Evolutionary conservation across 1,284 basidiomycete species (phyloP).

Genomic region (Ganoderma sp.): DNA sequence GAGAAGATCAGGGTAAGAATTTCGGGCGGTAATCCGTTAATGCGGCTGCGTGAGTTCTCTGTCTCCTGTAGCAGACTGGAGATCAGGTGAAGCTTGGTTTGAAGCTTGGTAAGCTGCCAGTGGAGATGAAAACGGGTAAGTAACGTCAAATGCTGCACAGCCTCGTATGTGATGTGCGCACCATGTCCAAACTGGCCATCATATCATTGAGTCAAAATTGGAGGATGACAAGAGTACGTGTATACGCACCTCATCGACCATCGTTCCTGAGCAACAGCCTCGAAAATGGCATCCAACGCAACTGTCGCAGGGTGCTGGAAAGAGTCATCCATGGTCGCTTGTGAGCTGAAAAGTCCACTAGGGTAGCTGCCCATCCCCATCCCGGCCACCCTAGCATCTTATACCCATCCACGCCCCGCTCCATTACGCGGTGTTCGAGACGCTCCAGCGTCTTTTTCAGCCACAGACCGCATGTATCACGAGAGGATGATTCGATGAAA

Average conservation of each 20-base stretch:
- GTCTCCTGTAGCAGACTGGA: conserved; percentile 22
- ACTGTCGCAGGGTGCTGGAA: neutral
- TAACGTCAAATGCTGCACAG: neutral
- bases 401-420: conserved; percentile 16
- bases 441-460: neutral
- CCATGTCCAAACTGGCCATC: conserved; percentile 7
- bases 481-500: conserved; percentile 13
- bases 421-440: neutral
- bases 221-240: neutral
- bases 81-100: conserved; percentile 8
- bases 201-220: neutral
- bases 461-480: neutral
- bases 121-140: neutral
- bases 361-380: neutral
- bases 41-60: conserved; percentile 16
- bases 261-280: conserved; percentile 2
- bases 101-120: conserved; percentile 18
- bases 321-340: neutral
- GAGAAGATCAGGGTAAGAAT: conserved; percentile 25
- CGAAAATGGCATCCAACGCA: neutral
- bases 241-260: conserved; percentile 17
- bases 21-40: conserved; percentile 25
- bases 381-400: neutral
- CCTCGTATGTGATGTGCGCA: neutral
- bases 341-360: neutral